phyloP scores from a whole-genome alignment of 306 rosid genomes.

The Prosopis cineraria region DNA sequence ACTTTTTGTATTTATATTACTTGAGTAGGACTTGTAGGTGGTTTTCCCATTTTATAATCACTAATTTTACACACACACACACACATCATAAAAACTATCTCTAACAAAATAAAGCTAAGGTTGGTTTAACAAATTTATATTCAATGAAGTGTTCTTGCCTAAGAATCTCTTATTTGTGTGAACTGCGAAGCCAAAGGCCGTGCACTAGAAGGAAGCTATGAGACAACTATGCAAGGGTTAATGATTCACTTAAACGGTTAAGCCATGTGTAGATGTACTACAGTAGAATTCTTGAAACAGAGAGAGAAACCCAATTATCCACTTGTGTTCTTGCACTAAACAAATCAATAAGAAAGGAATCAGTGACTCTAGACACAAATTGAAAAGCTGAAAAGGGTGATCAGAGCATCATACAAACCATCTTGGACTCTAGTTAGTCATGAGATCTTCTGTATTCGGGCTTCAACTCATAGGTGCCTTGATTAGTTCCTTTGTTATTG shows the following conservation, averaged over 20 bases:
- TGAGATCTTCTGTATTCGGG: constrained; percentile 79
- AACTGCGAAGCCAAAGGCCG: neutral
- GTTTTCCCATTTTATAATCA: no score
- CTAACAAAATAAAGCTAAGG: neutral
- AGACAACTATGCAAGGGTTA: neutral
- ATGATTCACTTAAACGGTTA: neutral
- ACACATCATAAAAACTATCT: neutral
- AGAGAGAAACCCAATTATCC: neutral
- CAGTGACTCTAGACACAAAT: constrained; percentile 18
- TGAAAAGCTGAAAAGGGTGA: constrained; percentile 12
- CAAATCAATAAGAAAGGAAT: constrained; percentile 3
- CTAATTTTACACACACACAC: no score
- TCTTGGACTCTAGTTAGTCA: constrained; percentile 44
- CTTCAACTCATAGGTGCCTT: constrained; percentile 91
- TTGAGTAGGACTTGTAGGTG: no score
- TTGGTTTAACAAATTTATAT: neutral
- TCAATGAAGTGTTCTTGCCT: neutral
- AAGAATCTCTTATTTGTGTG: neutral
- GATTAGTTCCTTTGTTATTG: constrained; percentile 88
- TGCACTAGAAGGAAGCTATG: neutral
- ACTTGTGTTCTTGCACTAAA: constrained; percentile 16
- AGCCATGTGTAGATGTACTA: neutral
- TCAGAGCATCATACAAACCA: constrained; percentile 21
- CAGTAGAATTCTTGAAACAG: neutral
- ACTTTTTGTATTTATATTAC: no score